phyloP scores from a whole-genome alignment of 2,329 filamentous ascomycete genomes.

The Alternaria triticimaculans region DNA sequence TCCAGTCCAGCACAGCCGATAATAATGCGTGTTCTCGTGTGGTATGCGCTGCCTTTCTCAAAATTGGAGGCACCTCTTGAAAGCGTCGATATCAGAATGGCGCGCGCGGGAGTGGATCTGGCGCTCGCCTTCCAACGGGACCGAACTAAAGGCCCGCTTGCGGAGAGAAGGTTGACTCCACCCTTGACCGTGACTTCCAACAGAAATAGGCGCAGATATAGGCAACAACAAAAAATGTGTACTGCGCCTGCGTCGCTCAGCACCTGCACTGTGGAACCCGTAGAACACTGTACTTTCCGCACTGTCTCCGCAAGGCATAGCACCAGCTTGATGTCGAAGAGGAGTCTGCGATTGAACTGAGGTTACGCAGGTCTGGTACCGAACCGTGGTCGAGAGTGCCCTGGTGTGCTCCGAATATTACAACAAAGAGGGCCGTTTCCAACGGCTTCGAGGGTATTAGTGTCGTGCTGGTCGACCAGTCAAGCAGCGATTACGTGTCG shows the following conservation, averaged over 20 bases:
- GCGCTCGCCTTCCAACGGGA: constrained; percentile 3
- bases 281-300: constrained; percentile 6
- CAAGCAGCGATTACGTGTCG: constrained; percentile 11
- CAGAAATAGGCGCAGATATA: constrained; percentile 19
- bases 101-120: constrained; percentile 5
- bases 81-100: constrained; percentile 1
- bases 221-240: background rate
- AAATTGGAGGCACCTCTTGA: background rate
- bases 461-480: constrained; percentile 20
- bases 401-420: constrained; percentile 8
- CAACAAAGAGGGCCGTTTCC: constrained; percentile 23
- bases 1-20: background rate
- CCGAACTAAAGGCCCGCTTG: constrained; percentile 12
- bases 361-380: constrained; percentile 7
- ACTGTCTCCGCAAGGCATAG: constrained; percentile 6
- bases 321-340: constrained; percentile 1
- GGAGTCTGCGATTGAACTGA: background rate
- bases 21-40: background rate
- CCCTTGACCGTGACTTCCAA: constrained; percentile 14
- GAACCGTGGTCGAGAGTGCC: constrained; percentile 27
- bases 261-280: background rate
- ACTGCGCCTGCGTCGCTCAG: background rate
- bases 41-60: background rate
- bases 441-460: constrained; percentile 17
- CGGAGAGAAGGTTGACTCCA: constrained; percentile 10